phyloP scores from a whole-genome alignment of 2,329 filamentous ascomycete genomes.

The Xylaria multiplex region DNA sequence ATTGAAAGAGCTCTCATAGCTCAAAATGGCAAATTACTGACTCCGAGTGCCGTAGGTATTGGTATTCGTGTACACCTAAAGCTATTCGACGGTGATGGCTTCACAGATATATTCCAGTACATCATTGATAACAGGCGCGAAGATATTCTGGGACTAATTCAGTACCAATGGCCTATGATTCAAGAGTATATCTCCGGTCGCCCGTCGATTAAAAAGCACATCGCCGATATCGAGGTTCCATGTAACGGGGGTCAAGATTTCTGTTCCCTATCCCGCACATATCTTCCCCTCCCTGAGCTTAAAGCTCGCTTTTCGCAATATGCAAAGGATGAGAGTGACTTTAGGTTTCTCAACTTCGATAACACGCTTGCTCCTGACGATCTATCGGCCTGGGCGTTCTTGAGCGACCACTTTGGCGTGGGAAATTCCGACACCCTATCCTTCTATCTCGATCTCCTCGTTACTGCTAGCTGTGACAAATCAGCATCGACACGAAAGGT shows the following conservation, averaged over 20 bases:
- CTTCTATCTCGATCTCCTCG: constrained; percentile 7
- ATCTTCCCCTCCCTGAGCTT: constrained; percentile 13
- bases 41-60: background rate
- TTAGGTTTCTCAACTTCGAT: constrained; percentile 11
- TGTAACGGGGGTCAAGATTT: constrained; percentile 1
- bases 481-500: background rate
- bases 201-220: background rate
- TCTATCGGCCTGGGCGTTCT: constrained; percentile 5
- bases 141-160: constrained; percentile 9
- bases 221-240: constrained; percentile 3
- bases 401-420: constrained; percentile 12
- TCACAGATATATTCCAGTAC: constrained; percentile 12
- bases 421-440: constrained; percentile 2
- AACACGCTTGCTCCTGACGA: constrained; percentile 15
- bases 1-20: too few species aligned
- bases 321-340: background rate
- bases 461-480: background rate
- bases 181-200: background rate
- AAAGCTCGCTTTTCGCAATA: constrained; percentile 3
- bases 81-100: constrained; percentile 22
- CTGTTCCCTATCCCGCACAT: constrained; percentile 5
- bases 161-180: constrained; percentile 13
- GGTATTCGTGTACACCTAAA: constrained; percentile 3
- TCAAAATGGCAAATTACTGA: background rate
- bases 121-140: constrained; percentile 9